phyloP scores from a whole-genome alignment of 805 yeast genomes.

The Debaryomyces hansenii region DNA sequence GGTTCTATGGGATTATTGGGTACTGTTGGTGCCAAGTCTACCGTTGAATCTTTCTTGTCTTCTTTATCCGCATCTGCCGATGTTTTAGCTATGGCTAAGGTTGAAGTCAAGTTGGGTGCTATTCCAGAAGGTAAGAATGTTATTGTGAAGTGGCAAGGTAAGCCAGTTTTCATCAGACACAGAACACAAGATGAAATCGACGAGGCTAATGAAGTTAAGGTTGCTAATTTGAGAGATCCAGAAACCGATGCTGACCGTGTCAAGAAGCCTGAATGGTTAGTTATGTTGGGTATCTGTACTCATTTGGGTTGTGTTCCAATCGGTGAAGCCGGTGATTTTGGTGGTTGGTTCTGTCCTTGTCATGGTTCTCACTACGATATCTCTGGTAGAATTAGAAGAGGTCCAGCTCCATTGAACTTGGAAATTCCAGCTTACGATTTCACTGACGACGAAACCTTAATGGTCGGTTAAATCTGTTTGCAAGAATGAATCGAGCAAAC shows the following conservation, averaged over 20 bases:
- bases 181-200: slow-evolving; percentile 90
- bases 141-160: slow-evolving; percentile 99
- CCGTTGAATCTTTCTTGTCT: slow-evolving; percentile 88
- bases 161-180: slow-evolving; percentile 99
- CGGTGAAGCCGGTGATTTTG: slow-evolving; percentile 99
- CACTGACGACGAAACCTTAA: slow-evolving; percentile 70
- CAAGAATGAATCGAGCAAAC: background rate
- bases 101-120: slow-evolving; percentile 89
- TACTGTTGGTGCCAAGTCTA: slow-evolving; percentile 94
- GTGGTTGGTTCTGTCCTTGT: slow-evolving; percentile 99
- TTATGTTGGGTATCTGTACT: slow-evolving; percentile 99
- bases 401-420: slow-evolving; percentile 99
- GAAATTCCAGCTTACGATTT: slow-evolving; percentile 93
- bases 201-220: slow-evolving; percentile 87
- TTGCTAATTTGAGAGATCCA: slow-evolving; percentile 86
- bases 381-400: slow-evolving; percentile 99
- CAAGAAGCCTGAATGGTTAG: slow-evolving; percentile 95
- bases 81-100: slow-evolving; percentile 98
- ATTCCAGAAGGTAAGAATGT: slow-evolving; percentile 98
- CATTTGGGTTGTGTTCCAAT: slow-evolving; percentile 99
- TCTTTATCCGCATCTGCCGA: slow-evolving; percentile 98
- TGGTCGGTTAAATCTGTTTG: slow-evolving; percentile 67
- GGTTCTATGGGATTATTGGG: slow-evolving; percentile 90
- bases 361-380: slow-evolving; percentile 99
- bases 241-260: slow-evolving; percentile 92